phyloP scores from a whole-genome alignment of 352 stramenopile genomes.

The Plasmopara halstedii region DNA sequence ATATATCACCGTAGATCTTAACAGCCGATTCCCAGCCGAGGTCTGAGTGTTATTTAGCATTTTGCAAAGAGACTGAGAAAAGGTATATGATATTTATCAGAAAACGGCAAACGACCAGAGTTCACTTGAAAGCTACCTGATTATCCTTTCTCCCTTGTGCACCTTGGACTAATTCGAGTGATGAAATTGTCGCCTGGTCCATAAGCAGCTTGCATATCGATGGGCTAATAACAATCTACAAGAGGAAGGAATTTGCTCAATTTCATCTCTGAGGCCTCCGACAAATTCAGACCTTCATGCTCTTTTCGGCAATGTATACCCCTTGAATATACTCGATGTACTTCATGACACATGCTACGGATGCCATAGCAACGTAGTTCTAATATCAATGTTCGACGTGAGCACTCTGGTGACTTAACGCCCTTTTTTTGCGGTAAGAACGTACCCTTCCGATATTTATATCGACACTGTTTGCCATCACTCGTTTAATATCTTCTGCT shows the following conservation, averaged over 20 bases:
- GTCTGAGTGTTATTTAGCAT: constrained; percentile 79
- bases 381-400: constrained; percentile 10
- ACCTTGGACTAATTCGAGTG: constrained; percentile 63
- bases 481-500: constrained; percentile 72
- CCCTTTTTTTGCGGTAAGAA: not conserved
- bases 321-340: constrained; percentile 85
- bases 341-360: constrained; percentile 72
- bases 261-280: not conserved
- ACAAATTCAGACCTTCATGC: constrained; percentile 46
- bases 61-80: constrained; percentile 54
- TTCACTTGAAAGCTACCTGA: constrained; percentile 35
- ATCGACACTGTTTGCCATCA: constrained; percentile 78
- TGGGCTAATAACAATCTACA: constrained; percentile 64
- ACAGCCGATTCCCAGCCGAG: constrained; percentile 58
- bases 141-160: constrained; percentile 39
- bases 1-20: constrained; percentile 61
- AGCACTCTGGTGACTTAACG: not conserved
- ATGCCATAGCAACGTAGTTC: constrained; percentile 82
- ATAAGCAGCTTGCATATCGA: constrained; percentile 70
- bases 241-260: constrained; percentile 1
- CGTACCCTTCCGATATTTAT: constrained; percentile 69
- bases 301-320: constrained; percentile 75
- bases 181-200: constrained; percentile 73
- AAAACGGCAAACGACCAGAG: not conserved
- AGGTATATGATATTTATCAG: not conserved